These are phyloP conservation scores for Vigna nakashimae DNA, from an alignment of 306 rosid species.

Conservation along the genomic window DNA sequence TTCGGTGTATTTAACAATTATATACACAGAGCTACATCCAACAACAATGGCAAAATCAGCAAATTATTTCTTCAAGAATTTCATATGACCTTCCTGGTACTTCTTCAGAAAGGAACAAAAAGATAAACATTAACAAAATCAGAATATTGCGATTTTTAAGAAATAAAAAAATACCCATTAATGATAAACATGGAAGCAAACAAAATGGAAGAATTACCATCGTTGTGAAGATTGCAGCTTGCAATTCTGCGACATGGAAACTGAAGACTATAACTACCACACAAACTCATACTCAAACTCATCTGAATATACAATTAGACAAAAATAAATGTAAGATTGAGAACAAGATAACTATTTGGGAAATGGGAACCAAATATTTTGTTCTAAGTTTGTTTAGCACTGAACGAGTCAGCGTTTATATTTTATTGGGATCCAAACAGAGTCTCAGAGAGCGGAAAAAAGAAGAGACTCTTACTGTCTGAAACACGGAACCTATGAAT, in stretches of 20 bases:
- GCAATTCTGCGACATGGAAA: conserved; percentile 41
- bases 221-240: conserved; percentile 27
- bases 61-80: background rate
- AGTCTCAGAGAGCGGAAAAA: background rate
- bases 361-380: background rate
- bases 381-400: background rate
- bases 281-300: conserved; percentile 49
- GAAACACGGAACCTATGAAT: background rate
- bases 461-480: conserved; percentile 14
- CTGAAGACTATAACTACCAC: conserved; percentile 32
- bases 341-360: background rate
- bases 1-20: background rate
- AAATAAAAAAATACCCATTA: background rate
- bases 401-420: background rate
- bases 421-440: background rate
- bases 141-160: background rate
- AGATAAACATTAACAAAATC: conserved; percentile 11
- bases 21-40: background rate
- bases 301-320: conserved; percentile 34
- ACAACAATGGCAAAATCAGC: no score
- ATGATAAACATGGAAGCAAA: conserved; percentile 5
- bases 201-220: conserved; percentile 35
- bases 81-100: background rate
- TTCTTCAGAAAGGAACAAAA: background rate
- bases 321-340: background rate